A percentile compares a stretch with the other conserved stretches of the same genome.
Evolutionary conservation across 2,329 filamentous ascomycete species (phyloP).

Genomic region (Ophiostoma sp.): DNA sequence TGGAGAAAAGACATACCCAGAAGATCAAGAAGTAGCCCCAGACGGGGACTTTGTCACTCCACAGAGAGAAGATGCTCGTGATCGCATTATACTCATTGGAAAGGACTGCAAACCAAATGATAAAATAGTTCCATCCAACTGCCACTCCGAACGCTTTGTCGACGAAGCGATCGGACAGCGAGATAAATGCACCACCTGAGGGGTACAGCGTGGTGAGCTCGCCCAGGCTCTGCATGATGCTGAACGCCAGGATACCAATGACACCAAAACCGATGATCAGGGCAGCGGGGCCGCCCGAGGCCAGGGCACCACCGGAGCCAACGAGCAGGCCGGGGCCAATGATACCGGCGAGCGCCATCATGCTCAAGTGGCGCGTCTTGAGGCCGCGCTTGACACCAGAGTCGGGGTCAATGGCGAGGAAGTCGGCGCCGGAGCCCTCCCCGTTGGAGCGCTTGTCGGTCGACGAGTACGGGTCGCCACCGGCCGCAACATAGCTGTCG

Average conservation of each 20-base stretch:
- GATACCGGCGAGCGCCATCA: constrained; percentile 59
- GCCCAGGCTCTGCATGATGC: constrained; percentile 67
- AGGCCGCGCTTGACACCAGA: constrained; percentile 63
- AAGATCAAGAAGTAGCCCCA: constrained; percentile 70
- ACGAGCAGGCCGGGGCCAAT: constrained; percentile 67
- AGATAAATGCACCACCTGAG: constrained; percentile 65
- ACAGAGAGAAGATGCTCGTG: constrained; percentile 60
- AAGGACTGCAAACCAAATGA: constrained; percentile 60
- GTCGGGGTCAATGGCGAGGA: constrained; percentile 50
- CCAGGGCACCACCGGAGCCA: constrained; percentile 63
- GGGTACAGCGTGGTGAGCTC: constrained; percentile 70
- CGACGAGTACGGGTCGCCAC: neutral
- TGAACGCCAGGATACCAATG: constrained; percentile 63
- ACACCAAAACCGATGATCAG: constrained; percentile 67
- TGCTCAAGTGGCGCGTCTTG: constrained; percentile 61
- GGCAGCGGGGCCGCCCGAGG: constrained; percentile 63
- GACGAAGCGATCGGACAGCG: constrained; percentile 63
- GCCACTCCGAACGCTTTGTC: constrained; percentile 64
- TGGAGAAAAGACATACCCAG: constrained; percentile 45
- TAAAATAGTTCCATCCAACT: constrained; percentile 67
- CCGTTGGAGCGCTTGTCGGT: constrained; percentile 22
- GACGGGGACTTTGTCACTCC: constrained; percentile 54
- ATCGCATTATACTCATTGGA: constrained; percentile 68
- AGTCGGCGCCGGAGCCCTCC: constrained; percentile 38
- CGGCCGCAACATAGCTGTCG: constrained; percentile 1